A percentile compares a stretch with the other conserved stretches of the same genome.
Conservation (phyloP, 148 eudicot species). For the Simmondsia chinensis region DNA sequence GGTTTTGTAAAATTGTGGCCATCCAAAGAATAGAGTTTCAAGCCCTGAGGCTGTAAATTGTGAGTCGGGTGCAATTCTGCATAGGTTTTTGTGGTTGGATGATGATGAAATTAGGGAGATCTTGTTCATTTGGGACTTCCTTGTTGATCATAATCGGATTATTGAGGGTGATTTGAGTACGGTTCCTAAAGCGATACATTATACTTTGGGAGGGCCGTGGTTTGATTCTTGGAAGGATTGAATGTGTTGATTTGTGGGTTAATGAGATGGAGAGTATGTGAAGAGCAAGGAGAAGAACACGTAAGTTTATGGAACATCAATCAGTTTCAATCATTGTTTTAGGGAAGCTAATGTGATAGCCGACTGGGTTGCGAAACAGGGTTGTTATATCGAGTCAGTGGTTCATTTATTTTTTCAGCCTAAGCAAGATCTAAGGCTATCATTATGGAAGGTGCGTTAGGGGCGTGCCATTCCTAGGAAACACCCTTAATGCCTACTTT, state of each 20-base stretch:
- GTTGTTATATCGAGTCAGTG: too few species aligned
- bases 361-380: too few species aligned
- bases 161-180: constrained; percentile 52
- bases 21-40: constrained; percentile 53
- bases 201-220: constrained; percentile 97
- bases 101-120: constrained; percentile 78
- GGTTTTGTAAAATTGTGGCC: constrained; percentile 94
- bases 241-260: constrained; percentile 73
- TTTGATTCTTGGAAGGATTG: constrained; percentile 88
- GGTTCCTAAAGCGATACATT: constrained; percentile 72
- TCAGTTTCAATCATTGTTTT: too few species aligned
- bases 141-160: constrained; percentile 81
- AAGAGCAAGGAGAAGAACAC: not conserved
- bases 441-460: too few species aligned
- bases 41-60: constrained; percentile 69
- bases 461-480: too few species aligned
- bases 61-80: constrained; percentile 65
- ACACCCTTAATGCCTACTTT: too few species aligned
- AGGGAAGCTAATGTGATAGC: too few species aligned
- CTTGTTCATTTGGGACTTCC: constrained; percentile 90
- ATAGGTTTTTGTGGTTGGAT: constrained; percentile 87
- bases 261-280: constrained; percentile 26
- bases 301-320: too few species aligned
- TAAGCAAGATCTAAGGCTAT: too few species aligned
- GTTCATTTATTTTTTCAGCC: too few species aligned